Percentiles rank a stretch among this genome's conserved stretches.
Conservation (phyloP, 768 basidiomycete species). For the Hydnum rufescens region DNA sequence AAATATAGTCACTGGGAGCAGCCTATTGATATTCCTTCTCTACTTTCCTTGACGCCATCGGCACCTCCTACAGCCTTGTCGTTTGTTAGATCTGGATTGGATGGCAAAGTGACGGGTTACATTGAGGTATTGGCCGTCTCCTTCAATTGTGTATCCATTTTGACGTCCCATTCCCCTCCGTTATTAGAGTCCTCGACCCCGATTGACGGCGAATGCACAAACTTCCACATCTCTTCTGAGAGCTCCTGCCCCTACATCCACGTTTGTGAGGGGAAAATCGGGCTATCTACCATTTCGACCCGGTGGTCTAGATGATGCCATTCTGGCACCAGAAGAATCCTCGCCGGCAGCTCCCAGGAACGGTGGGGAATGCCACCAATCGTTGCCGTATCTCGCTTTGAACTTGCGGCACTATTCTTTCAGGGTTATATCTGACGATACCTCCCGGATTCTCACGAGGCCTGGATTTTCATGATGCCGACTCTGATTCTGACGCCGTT, state of each 20-base stretch:
- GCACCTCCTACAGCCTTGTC: constrained; percentile 54
- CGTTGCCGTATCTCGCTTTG: not conserved
- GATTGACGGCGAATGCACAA: constrained; percentile 38
- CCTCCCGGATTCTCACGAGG: constrained; percentile 11
- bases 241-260: constrained; percentile 55
- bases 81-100: constrained; percentile 59
- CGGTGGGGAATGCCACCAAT: not conserved
- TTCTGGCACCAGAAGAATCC: constrained; percentile 13
- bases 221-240: constrained; percentile 75
- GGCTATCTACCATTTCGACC: constrained; percentile 87
- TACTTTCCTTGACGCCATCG: constrained; percentile 46
- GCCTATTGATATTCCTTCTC: constrained; percentile 35
- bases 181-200: constrained; percentile 32
- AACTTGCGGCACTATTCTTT: not conserved
- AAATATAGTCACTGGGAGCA: constrained; percentile 39
- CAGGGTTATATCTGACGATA: constrained; percentile 1
- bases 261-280: constrained; percentile 87
- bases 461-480: constrained; percentile 1
- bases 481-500: not conserved
- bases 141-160: not conserved
- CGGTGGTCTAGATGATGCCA: constrained; percentile 64
- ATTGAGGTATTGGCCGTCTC: constrained; percentile 41
- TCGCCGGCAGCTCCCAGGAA: not conserved
- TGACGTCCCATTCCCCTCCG: not conserved
- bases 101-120: constrained; percentile 66